Evolutionary conservation across 306 rosid species (phyloP), one percentile per base, ranked within the genome.

Genomic region (Hippophae tibetana): DNA sequence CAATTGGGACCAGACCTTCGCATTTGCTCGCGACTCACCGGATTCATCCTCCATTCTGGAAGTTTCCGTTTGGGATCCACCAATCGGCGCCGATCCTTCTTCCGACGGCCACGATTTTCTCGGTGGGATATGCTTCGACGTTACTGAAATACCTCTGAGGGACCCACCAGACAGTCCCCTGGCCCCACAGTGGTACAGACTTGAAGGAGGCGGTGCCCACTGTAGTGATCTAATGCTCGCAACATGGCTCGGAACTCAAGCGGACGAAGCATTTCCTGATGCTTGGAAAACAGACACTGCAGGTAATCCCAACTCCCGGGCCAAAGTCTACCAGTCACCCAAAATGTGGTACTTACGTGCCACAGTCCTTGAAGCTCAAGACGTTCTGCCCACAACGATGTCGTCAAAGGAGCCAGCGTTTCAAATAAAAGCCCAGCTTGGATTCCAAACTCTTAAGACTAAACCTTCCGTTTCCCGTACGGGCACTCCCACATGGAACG

Each of bases 1-100:
- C 73, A 87, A 85, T 53, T 90, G 98, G 96, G 90, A 83, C 74
- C 92, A 87, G 64, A 81, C 95, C 5, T 90, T 90, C n/a, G 98
- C 98, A 3, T 81, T 90, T 73, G 67, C 67, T 49, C 92, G 87
- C 70, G 83, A 76, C 9, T 49, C 80, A 47, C 81, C 81, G 0
- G 95, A 87, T 42, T 81, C 90, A 10, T 63, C 94, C 26, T 77
- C 89, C 8, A 71, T 72, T 1, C 80, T 90, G 27, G 92, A 90
- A 57, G 74, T 87, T 64, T 83, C 92, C 0, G 75, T 85, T 43
- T 87, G 87, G 92, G 96, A 85, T 72, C 69, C 76, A 0, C 31
- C 63, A 0, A 0, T 11, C 10, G 44, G 38, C 10, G 44, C 43
- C 1, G 27, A 53, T 13, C 56, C 45, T 10, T 45, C 56, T 47